Base-by-base conservation (phyloP, 2,329 filamentous ascomycete genomes). In the Zymoseptoria crescenta region DNA sequence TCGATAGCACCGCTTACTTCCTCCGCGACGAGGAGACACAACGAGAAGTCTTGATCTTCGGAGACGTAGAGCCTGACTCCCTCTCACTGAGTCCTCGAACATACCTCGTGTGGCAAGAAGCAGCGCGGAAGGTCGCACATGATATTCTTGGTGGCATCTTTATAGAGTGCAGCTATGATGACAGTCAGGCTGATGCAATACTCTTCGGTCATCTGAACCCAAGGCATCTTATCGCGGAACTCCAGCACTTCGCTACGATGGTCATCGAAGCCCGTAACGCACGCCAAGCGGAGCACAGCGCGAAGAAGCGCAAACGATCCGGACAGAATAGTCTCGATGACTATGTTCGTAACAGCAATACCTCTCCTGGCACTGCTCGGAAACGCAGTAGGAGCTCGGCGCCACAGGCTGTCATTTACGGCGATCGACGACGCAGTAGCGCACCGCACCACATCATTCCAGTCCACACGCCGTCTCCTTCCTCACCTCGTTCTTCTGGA, bases 161-260 rank as follows among this genome's bases (percentile, higher is more conserved):
- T 70, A 95, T 99, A 67, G 94, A 99, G 77, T 97, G 93, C 74
- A 96, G 90, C 62, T 99, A 93, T 73, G 88, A 91, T 62, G 87
- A 96, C 72, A 83, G 83, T 7, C 87, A 91, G 68, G 81, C 84
- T 21, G 86, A 94, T 61, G 86, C 88, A 54, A 83, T 86, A 0
- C 80, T 99, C 0, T 99, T 91, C 65, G 94, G 94, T 0, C 94
- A 99, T 68, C 78, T 99, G 13, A 89, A 90, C 45, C 94, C 94
- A 0, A 80, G 85, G 0, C 94, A 91, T 71, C 75, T 99, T 10
- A 84, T 93, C 24, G 83, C 88, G 52, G 94, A 99, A 74, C 79
- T 99, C 59, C 79, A 79, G 35, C 80, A 77, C 0, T 80, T 99
- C 2, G 92, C 90, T 0, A 76, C 76, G 2, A 85, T 90, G 70